Evolutionary conservation across 2,329 filamentous ascomycete genomes (phyloP).

Genomic region (Cordyceps cateniannulata): DNA sequence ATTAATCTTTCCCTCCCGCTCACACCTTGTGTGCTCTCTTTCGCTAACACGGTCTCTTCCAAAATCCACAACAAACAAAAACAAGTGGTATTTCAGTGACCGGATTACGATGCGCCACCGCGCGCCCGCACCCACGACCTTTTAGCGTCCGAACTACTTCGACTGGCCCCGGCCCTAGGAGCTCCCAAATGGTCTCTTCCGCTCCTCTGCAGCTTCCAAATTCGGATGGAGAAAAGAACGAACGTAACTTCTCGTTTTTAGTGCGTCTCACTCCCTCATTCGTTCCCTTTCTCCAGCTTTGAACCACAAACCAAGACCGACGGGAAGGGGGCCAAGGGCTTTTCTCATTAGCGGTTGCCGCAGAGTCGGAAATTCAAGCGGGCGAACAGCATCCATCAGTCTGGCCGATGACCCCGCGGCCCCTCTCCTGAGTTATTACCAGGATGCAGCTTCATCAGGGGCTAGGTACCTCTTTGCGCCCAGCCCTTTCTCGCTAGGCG

Average conservation of each 20-base stretch:
- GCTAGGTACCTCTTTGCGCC: not conserved
- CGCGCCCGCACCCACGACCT: not conserved
- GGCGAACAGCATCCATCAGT: not conserved
- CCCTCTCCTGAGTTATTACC: not conserved
- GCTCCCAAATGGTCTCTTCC: not conserved
- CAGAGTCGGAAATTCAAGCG: not conserved
- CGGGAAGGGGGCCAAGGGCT: not conserved
- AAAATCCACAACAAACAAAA: not conserved
- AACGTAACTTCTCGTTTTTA: not conserved
- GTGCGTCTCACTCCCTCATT: constrained; percentile 2
- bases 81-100: not conserved
- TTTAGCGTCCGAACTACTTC: not conserved
- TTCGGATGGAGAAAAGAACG: not conserved
- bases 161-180: not conserved
- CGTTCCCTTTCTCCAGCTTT: not conserved
- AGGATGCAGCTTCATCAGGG: not conserved
- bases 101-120: not conserved
- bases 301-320: not conserved
- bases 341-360: not conserved
- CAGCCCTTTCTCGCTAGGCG: not conserved
- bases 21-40: not conserved
- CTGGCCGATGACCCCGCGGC: not conserved
- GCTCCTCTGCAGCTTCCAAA: not conserved
- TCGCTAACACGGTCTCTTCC: not conserved
- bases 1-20: not conserved